A percentile compares a stretch with the other conserved stretches of the same genome.
Conservation (phyloP, 176 grass and related monocot genomes). For the Echinochloa phyllopogon region DNA sequence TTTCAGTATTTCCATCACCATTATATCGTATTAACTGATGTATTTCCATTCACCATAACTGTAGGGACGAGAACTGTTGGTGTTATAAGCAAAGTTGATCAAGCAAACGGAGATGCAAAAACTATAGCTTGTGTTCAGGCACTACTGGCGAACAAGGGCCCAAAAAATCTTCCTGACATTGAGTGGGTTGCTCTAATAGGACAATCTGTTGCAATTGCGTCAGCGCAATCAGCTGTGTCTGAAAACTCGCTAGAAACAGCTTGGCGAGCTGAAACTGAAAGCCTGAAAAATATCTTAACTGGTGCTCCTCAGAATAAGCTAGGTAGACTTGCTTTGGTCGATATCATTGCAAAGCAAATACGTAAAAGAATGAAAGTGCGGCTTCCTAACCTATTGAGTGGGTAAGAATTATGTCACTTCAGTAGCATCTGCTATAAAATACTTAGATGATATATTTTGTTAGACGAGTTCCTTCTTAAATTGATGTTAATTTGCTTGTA, state of each 20-base stretch:
- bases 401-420: constrained; percentile 55
- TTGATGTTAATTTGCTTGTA: constrained; percentile 12
- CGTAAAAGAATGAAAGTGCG: constrained; percentile 90
- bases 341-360: constrained; percentile 82
- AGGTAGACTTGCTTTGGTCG: constrained; percentile 78
- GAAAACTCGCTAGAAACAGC: constrained; percentile 92
- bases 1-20: neutral
- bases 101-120: constrained; percentile 77
- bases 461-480: neutral
- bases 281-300: constrained; percentile 70
- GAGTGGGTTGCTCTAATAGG: constrained; percentile 90
- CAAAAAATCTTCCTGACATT: constrained; percentile 76
- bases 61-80: constrained; percentile 95
- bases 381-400: constrained; percentile 81
- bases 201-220: constrained; percentile 82
- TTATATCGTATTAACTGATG: constrained; percentile 1
- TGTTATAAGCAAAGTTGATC: constrained; percentile 93
- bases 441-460: constrained; percentile 7
- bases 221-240: constrained; percentile 71
- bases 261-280: constrained; percentile 84
- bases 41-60: constrained; percentile 35
- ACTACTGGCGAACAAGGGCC: constrained; percentile 75
- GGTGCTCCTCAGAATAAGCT: constrained; percentile 77
- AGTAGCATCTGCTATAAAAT: constrained; percentile 12
- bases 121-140: constrained; percentile 77